Evolutionary conservation across 331 rosid genomes (phyloP), one percentile per base, ranked within the genome.

Genomic region (Saraca asoca): DNA sequence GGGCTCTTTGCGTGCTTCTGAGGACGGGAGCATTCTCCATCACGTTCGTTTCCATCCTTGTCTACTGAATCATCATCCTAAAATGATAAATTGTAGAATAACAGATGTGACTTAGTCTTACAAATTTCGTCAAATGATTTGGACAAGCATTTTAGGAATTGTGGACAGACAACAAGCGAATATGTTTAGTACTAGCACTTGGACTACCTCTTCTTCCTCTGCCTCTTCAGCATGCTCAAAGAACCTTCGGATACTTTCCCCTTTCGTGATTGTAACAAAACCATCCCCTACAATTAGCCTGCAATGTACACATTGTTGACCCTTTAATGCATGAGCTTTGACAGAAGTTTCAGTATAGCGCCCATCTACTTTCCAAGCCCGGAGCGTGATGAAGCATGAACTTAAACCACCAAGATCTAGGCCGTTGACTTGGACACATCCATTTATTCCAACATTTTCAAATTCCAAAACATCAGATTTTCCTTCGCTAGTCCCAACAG

Each of bases 161-260:
- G 44, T 38, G 50, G 68, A 39, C 34, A 75, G 31, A 64, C 29
- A 43, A 55, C 33, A 64, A 62, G 80, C 52, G 51, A 61, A 29
- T 41, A 52, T 68, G 63, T 60, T 70, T 82, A 62, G 38, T 20
- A 31, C 12, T 46, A 70, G 71, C 70, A 45, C 59, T 62, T 54
- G 58, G 54, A 70, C 78, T 77, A 94, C 99, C 99, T 94, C 99
- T 72, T 94, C 99, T 81, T 94, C 99, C 79, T 94, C 99, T 12
- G 99, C 97, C 84, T 94, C 99, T 86, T 94, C 99, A 75, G 97
- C 99, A 78, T 90, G 96, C 81, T 94, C 99, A 80, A 94, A 94
- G 79, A 94, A 94, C 76, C 85, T 86, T 81, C 86, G 82, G 61
- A 94, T 86, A 71, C 82, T 86, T 75, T 88, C 97, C 61, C 97